Evolutionary conservation across 164 flowering plant species (phyloP).

Genomic region (Protea cynaroides): DNA sequence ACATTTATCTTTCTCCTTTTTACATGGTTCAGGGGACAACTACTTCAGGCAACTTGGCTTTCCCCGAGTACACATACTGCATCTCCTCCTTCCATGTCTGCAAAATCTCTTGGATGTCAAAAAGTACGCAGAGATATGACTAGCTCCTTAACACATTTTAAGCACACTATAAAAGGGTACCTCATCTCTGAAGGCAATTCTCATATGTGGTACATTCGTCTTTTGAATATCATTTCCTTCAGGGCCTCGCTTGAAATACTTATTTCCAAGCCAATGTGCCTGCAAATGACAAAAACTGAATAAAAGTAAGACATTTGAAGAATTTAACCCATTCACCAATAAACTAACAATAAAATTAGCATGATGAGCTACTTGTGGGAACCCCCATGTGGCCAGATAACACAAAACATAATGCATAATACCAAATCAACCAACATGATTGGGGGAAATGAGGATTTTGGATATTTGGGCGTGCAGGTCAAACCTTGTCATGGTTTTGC

Average conservation of each 20-base stretch:
- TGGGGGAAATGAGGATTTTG: no score
- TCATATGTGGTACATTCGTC: constrained; percentile 51
- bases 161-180: constrained; percentile 15
- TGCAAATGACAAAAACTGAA: background rate
- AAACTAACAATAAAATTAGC: background rate
- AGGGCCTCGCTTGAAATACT: constrained; percentile 46
- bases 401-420: no score
- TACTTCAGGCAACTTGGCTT: constrained; percentile 40
- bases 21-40: constrained; percentile 17
- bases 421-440: no score
- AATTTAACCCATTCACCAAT: background rate
- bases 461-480: no score
- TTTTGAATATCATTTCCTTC: constrained; percentile 65
- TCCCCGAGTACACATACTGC: constrained; percentile 48
- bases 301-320: background rate
- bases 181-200: constrained; percentile 51
- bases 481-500: background rate
- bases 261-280: constrained; percentile 53
- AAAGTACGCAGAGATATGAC: background rate
- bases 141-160: background rate
- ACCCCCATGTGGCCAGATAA: background rate
- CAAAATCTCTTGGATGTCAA: constrained; percentile 5
- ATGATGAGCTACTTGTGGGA: background rate
- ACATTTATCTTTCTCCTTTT: background rate
- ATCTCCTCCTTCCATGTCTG: constrained; percentile 75